Percentiles rank a stretch among this genome's conserved stretches.
phyloP scores from a whole-genome alignment of 495 filamentous ascomycete species.

The Neurospora sp. region DNA sequence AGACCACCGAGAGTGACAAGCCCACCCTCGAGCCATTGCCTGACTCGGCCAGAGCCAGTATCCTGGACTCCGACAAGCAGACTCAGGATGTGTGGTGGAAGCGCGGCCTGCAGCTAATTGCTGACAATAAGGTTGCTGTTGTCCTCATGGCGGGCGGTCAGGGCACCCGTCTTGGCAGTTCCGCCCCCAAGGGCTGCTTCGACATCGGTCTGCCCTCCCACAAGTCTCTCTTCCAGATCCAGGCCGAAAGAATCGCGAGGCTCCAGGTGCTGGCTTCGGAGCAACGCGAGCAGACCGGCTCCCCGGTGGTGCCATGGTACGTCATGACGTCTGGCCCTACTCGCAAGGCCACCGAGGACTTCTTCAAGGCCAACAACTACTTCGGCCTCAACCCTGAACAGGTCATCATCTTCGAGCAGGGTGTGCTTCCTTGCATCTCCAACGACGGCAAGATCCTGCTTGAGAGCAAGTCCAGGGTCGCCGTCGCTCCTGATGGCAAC shows the following conservation, averaged over 20 bases:
- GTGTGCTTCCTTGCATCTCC: slow-evolving; percentile 90
- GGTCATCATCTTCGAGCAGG: slow-evolving; percentile 92
- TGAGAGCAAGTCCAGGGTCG: slow-evolving; percentile 82
- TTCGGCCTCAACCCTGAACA: slow-evolving; percentile 83
- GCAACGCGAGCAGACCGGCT: slow-evolving; percentile 36
- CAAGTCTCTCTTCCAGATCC: slow-evolving; percentile 95
- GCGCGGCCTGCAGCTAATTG: slow-evolving; percentile 73
- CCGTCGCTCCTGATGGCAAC: slow-evolving; percentile 97
- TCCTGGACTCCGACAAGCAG: slow-evolving; percentile 74
- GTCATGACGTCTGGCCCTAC: slow-evolving; percentile 99
- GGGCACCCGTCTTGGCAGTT: slow-evolving; percentile 89
- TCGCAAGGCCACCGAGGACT: slow-evolving; percentile 78
- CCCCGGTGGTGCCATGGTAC: slow-evolving; percentile 75
- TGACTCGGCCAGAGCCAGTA: slow-evolving; percentile 77
- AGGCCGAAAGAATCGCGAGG: slow-evolving; percentile 85
- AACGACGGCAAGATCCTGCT: slow-evolving; percentile 97
- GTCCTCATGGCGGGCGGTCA: slow-evolving; percentile 97
- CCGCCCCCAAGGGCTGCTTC: slow-evolving; percentile 91
- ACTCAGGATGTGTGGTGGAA: slow-evolving; percentile 81
- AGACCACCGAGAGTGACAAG: slow-evolving; percentile 32
- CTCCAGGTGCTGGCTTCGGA: slow-evolving; percentile 77
- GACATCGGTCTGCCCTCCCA: slow-evolving; percentile 85
- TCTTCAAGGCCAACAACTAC: slow-evolving; percentile 80
- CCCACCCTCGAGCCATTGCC: slow-evolving; percentile 80
- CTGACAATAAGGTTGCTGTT: slow-evolving; percentile 83